Evolutionary conservation across 106 monocot species (phyloP).

Genomic region (Dioscorea zingiberensis): DNA sequence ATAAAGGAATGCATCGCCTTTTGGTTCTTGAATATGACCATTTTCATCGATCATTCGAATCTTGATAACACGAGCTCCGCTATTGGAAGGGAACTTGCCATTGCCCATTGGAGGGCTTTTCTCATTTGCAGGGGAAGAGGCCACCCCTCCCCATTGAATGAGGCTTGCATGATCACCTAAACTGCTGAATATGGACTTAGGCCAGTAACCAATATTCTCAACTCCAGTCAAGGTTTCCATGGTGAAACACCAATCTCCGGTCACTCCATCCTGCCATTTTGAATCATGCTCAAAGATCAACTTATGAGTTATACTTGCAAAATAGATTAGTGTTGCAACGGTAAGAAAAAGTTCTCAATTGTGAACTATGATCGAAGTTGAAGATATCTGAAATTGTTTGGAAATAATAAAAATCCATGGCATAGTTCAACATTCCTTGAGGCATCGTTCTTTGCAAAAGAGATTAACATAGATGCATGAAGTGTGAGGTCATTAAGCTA

Average conservation of each 20-base stretch:
- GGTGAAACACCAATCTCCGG: constrained; percentile 11
- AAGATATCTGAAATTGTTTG: no score
- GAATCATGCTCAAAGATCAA: background rate
- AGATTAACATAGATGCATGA: no score
- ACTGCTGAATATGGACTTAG: constrained; percentile 1
- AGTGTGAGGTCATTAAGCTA: no score
- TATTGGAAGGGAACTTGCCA: constrained; percentile 2
- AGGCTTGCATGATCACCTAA: background rate
- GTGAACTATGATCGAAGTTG: no score
- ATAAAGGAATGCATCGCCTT: background rate
- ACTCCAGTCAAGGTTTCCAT: background rate
- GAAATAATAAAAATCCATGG: no score
- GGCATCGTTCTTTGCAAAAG: no score
- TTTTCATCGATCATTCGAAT: background rate
- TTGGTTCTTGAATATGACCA: background rate
- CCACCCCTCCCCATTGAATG: constrained; percentile 1
- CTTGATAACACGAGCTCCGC: background rate
- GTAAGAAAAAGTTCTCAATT: no score
- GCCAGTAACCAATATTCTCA: constrained; percentile 12
- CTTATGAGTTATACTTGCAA: no score
- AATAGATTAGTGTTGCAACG: no score
- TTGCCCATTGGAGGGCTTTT: constrained; percentile 10
- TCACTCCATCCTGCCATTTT: background rate
- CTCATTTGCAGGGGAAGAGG: background rate
- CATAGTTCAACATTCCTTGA: no score